A percentile compares a stretch with the other conserved stretches of the same genome.
phyloP scores from a whole-genome alignment of 352 stramenopile species.

The Phytophthora litchii region DNA sequence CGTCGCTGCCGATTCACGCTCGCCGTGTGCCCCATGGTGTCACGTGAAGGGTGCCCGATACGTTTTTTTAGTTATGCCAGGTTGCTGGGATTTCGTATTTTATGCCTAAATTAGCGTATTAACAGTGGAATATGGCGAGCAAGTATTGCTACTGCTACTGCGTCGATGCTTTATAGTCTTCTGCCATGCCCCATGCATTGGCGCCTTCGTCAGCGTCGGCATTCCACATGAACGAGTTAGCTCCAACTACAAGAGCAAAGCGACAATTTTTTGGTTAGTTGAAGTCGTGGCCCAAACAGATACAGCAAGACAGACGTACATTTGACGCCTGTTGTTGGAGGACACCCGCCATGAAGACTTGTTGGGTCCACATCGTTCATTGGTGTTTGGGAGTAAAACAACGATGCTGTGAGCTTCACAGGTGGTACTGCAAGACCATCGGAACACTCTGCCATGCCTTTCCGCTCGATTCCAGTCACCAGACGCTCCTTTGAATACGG shows the following conservation, averaged over 20 bases:
- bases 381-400: constrained; percentile 80
- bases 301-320: constrained; percentile 41
- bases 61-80: constrained; percentile 17
- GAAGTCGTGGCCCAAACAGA: background rate
- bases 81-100: background rate
- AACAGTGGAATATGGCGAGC: background rate
- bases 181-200: constrained; percentile 58
- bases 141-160: background rate
- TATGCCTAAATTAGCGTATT: background rate
- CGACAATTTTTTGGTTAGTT: constrained; percentile 2
- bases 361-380: constrained; percentile 57
- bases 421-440: constrained; percentile 67
- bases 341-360: constrained; percentile 72
- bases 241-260: constrained; percentile 43
- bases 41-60: constrained; percentile 4
- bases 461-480: constrained; percentile 61
- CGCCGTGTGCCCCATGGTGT: constrained; percentile 71
- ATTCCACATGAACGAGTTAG: constrained; percentile 82
- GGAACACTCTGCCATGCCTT: constrained; percentile 71
- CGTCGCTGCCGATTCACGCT: constrained; percentile 63
- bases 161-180: constrained; percentile 44
- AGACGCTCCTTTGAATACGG: constrained; percentile 71
- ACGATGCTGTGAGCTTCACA: constrained; percentile 66
- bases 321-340: constrained; percentile 60
- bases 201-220: constrained; percentile 64